Conservation (phyloP, 805 yeast genomes). For the Ogataea siamensis region DNA sequence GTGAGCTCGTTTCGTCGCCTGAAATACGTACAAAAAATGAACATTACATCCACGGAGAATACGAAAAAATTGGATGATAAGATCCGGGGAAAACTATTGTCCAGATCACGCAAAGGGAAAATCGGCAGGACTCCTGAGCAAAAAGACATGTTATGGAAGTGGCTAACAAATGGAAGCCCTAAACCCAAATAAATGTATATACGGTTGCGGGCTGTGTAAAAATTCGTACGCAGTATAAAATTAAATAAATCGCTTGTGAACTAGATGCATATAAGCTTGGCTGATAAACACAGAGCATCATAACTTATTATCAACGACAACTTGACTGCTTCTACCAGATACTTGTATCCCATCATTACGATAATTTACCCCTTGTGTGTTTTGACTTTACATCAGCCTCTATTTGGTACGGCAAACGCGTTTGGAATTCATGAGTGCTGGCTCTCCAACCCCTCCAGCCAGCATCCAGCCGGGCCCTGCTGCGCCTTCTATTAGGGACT, state of each 20-base stretch:
- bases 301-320: too few relatives aligned
- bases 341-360: too few relatives aligned
- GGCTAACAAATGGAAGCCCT: slow-evolving; percentile 48
- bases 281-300: neutral
- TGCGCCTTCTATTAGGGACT: slow-evolving; percentile 23
- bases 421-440: slow-evolving; percentile 3
- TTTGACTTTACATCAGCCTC: neutral
- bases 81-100: slow-evolving; percentile 16
- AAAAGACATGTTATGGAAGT: slow-evolving; percentile 52
- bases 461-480: neutral
- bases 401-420: slow-evolving; percentile 10
- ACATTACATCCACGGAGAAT: slow-evolving; percentile 48
- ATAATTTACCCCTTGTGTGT: neutral
- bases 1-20: slow-evolving; percentile 54
- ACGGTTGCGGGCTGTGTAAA: slow-evolving; percentile 8
- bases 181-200: slow-evolving; percentile 14
- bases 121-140: slow-evolving; percentile 20
- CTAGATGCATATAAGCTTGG: slow-evolving; percentile 4
- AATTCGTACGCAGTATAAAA: neutral
- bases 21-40: slow-evolving; percentile 60
- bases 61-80: slow-evolving; percentile 28
- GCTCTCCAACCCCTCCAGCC: neutral
- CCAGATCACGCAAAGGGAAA: slow-evolving; percentile 10
- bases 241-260: slow-evolving; percentile 1
- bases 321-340: too few relatives aligned